Conservation (phyloP, 805 yeast species). For the Wickerhamiella bombiphila region DNA sequence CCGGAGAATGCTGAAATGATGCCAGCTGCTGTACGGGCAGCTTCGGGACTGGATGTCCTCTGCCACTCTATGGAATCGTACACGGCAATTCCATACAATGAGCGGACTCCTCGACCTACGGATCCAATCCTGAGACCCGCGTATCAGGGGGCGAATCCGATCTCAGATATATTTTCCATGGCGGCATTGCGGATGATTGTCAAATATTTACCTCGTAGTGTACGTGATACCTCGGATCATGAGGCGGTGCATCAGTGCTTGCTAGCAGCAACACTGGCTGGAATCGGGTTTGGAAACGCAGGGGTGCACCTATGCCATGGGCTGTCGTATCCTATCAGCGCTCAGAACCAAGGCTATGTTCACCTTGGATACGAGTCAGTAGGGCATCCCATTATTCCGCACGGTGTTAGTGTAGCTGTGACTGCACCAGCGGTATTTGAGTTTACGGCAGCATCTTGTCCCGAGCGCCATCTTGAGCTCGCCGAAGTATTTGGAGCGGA, state of each 20-base stretch:
- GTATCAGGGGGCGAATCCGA: conserved; percentile 33
- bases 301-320: conserved; percentile 32
- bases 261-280: conserved; percentile 32
- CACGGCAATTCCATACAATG: conserved; percentile 30
- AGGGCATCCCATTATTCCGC: conserved; percentile 30
- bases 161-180: conserved; percentile 30
- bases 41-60: conserved; percentile 32
- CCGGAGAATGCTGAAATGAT: conserved; percentile 29
- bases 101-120: conserved; percentile 27
- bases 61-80: conserved; percentile 33
- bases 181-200: conserved; percentile 29
- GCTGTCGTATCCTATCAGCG: conserved; percentile 28
- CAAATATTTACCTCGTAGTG: conserved; percentile 29
- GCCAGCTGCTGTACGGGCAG: conserved; percentile 30
- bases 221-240: conserved; percentile 27
- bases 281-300: conserved; percentile 33
- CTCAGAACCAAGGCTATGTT: conserved; percentile 26
- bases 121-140: conserved; percentile 28
- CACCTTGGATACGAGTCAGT: conserved; percentile 26
- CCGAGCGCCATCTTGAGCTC: conserved; percentile 26
- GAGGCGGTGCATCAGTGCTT: conserved; percentile 32
- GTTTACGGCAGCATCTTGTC: conserved; percentile 28
- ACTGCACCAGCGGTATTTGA: conserved; percentile 32
- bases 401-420: conserved; percentile 33
- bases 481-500: conserved; percentile 27